Percentiles rank a stretch among this genome's conserved stretches.
Evolutionary conservation across 164 flowering plant species (phyloP).

Genomic region (Paratinospora sagittata): DNA sequence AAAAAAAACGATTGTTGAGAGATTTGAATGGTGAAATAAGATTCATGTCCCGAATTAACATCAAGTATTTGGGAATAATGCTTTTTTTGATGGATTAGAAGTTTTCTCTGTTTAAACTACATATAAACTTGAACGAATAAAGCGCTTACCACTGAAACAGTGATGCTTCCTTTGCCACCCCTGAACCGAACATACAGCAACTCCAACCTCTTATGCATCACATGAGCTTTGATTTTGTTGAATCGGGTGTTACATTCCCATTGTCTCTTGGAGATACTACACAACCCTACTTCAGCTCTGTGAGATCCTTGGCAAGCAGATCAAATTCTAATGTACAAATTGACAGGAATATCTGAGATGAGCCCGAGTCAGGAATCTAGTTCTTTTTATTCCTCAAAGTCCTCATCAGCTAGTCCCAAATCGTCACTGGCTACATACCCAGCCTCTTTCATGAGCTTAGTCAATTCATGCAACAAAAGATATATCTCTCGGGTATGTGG

Average conservation of each 20-base stretch:
- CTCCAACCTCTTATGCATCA: neutral
- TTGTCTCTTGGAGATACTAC: neutral
- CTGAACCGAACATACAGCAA: neutral
- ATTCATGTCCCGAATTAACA: too few relatives aligned
- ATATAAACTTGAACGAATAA: neutral
- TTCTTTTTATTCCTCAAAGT: constrained; percentile 13
- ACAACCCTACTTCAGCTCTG: neutral
- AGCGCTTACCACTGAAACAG: neutral
- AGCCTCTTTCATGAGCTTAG: constrained; percentile 37
- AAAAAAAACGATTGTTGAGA: too few relatives aligned
- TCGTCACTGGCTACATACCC: constrained; percentile 24
- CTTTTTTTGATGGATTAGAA: neutral
- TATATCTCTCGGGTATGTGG: constrained; percentile 28
- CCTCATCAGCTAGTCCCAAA: constrained; percentile 20
- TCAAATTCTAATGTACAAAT: neutral
- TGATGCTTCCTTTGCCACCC: neutral
- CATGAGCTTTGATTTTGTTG: neutral
- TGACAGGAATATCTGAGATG: neutral
- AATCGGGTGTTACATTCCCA: neutral
- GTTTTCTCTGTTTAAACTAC: neutral
- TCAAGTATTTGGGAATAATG: too few relatives aligned
- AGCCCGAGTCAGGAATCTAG: neutral
- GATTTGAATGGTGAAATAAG: too few relatives aligned
- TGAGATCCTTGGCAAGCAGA: neutral
- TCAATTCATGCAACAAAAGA: constrained; percentile 34